Conservation (phyloP, 2,329 filamentous ascomycete species). For the Aspergillus alliaceus region DNA sequence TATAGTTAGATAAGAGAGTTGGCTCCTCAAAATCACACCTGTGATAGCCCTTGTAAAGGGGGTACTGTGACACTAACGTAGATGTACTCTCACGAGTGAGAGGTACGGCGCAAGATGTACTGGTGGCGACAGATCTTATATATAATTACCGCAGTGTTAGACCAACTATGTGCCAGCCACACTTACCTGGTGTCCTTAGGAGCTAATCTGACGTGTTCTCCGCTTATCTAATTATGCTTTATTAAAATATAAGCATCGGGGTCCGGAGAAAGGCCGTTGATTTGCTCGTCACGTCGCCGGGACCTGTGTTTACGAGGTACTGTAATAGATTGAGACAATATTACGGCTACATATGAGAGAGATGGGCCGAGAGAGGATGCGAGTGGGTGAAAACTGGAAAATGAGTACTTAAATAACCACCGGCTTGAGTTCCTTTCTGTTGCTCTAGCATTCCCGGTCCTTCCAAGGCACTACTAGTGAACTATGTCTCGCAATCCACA, state of each 20-base stretch:
- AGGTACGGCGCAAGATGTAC: not conserved
- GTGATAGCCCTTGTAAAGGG: too few relatives aligned
- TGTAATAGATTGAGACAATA: not conserved
- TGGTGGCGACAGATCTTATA: not conserved
- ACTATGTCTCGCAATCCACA: not conserved
- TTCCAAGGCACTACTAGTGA: not conserved
- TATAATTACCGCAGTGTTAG: not conserved
- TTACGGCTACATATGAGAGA: not conserved
- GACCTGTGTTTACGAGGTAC: not conserved
- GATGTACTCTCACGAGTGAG: not conserved
- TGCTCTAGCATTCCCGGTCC: too few relatives aligned
- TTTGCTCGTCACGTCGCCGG: not conserved
- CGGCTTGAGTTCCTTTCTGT: not conserved
- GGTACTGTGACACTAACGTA: not conserved
- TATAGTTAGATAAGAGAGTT: not conserved
- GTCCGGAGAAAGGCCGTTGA: not conserved
- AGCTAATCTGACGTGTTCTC: not conserved
- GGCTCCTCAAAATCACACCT: too few relatives aligned
- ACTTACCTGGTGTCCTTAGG: not conserved
- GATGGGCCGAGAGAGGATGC: not conserved
- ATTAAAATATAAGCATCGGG: not conserved
- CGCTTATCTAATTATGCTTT: not conserved
- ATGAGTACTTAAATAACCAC: not conserved
- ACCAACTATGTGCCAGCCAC: not conserved
- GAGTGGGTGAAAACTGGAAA: not conserved